Evolutionary conservation across 108 stramenopile genomes (phyloP).

Genomic region (Stephanodiscus triporus): DNA sequence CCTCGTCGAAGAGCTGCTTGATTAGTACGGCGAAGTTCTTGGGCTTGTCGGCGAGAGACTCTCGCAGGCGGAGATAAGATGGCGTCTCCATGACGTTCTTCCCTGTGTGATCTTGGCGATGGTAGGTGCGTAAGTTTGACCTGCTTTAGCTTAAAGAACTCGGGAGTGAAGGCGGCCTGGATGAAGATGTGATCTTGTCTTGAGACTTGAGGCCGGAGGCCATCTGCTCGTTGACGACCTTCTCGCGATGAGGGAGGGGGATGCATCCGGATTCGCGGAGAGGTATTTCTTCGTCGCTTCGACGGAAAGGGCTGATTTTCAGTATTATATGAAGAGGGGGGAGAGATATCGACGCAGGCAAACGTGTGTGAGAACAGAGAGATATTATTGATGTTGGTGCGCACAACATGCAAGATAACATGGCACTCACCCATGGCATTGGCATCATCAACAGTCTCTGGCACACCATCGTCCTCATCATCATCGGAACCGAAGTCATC

Average conservation of each 20-base stretch:
- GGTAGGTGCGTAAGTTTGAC: conserved; percentile 68
- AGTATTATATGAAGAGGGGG: not conserved
- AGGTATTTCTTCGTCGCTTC: conserved; percentile 80
- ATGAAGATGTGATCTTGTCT: conserved; percentile 86
- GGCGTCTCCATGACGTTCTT: conserved; percentile 84
- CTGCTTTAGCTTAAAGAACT: conserved; percentile 87
- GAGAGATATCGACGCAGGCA: too few relatives aligned
- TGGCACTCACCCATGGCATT: conserved; percentile 72
- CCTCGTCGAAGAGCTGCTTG: conserved; percentile 91
- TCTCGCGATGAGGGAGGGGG: conserved; percentile 67
- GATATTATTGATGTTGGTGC: not conserved
- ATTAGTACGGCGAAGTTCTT: conserved; percentile 90
- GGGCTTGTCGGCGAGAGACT: conserved; percentile 75
- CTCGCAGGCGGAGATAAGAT: conserved; percentile 84
- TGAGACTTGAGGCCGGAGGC: conserved; percentile 92
- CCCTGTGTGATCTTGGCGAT: conserved; percentile 68
- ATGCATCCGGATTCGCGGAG: conserved; percentile 72
- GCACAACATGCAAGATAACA: not conserved
- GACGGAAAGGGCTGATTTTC: conserved; percentile 66
- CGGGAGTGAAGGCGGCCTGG: conserved; percentile 74
- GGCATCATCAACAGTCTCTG: conserved; percentile 70
- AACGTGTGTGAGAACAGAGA: not conserved
- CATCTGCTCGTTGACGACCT: conserved; percentile 92
- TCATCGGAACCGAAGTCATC: conserved; percentile 53
- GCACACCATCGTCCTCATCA: conserved; percentile 56